Percentiles rank a stretch among this genome's conserved stretches.
Conservation (phyloP, 805 yeast genomes). For the Blastobotrys americana region DNA sequence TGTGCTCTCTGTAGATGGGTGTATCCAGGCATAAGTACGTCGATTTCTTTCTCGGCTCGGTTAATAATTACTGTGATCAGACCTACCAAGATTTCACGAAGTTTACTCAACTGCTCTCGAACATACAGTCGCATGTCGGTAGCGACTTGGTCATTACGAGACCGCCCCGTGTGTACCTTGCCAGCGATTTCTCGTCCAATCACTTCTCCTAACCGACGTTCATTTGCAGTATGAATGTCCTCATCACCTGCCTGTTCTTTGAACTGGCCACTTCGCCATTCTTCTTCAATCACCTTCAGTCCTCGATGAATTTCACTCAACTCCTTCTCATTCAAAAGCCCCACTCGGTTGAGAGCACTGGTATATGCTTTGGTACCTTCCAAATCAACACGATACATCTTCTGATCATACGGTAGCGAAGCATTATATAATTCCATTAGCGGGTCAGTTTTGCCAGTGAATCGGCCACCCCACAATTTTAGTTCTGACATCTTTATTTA, state of each 20-base stretch:
- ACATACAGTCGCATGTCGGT: slow-evolving; percentile 97
- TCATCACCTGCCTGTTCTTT: slow-evolving; percentile 86
- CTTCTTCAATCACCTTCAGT: slow-evolving; percentile 57
- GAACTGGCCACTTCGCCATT: slow-evolving; percentile 70
- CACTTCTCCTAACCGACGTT: slow-evolving; percentile 92
- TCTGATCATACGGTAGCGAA: slow-evolving; percentile 90
- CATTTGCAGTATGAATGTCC: slow-evolving; percentile 98
- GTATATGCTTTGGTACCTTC: slow-evolving; percentile 94
- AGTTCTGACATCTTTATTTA: slow-evolving; percentile 42
- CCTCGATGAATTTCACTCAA: slow-evolving; percentile 78
- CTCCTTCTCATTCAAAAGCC: slow-evolving; percentile 66
- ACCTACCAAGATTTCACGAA: slow-evolving; percentile 49
- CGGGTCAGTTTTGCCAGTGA: slow-evolving; percentile 93
- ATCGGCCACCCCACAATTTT: slow-evolving; percentile 97
- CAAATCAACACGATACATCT: slow-evolving; percentile 89
- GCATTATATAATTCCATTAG: slow-evolving; percentile 96
- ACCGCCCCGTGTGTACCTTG: slow-evolving; percentile 98
- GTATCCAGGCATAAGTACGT: slow-evolving; percentile 96
- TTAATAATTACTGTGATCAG: slow-evolving; percentile 60
- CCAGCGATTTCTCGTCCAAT: slow-evolving; percentile 94
- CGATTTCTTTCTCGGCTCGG: slow-evolving; percentile 82
- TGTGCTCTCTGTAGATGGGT: slow-evolving; percentile 98
- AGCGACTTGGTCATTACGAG: slow-evolving; percentile 97
- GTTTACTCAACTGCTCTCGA: slow-evolving; percentile 60
- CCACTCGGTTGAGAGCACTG: slow-evolving; percentile 71